Conservation (phyloP, 2,329 filamentous ascomycete genomes). For the Chaetomium sp. region DNA sequence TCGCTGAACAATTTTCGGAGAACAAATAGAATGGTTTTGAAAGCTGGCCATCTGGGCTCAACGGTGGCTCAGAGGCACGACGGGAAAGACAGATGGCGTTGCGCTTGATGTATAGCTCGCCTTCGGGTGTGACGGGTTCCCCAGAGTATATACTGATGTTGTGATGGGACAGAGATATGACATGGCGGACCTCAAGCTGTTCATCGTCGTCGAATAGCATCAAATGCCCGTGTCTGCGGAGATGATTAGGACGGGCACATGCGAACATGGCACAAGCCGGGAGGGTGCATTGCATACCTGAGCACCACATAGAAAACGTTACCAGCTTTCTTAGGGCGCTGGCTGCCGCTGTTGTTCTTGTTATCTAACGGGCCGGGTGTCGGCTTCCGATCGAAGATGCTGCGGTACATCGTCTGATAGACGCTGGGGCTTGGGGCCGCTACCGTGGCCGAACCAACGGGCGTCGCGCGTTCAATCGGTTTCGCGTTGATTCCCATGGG, state of each 20-base stretch:
- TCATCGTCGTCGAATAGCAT: slow-evolving; percentile 97
- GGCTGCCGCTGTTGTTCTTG: slow-evolving; percentile 38
- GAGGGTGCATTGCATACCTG: slow-evolving; percentile 47
- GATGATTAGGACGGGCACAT: slow-evolving; percentile 8
- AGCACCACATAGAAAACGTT: slow-evolving; percentile 93
- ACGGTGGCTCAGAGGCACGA: slow-evolving; percentile 48
- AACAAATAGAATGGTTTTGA: slow-evolving; percentile 90
- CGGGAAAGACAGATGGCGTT: slow-evolving; percentile 81
- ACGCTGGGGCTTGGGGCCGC: slow-evolving; percentile 82
- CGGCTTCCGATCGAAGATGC: slow-evolving; percentile 79
- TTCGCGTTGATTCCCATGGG: slow-evolving; percentile 89
- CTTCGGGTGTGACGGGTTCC: slow-evolving; percentile 71
- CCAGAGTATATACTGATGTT: slow-evolving; percentile 79
- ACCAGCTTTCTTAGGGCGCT: slow-evolving; percentile 58
- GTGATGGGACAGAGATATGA: slow-evolving; percentile 87
- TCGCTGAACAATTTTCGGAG: slow-evolving; percentile 89
- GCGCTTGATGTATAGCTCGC: slow-evolving; percentile 91
- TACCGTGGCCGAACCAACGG: slow-evolving; percentile 67
- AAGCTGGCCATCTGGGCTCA: slow-evolving; percentile 47
- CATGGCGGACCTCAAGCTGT: slow-evolving; percentile 91
- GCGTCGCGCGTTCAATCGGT: slow-evolving; percentile 78
- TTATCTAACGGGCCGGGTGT: slow-evolving; percentile 41
- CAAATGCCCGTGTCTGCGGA: slow-evolving; percentile 73
- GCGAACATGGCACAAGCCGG: background rate
- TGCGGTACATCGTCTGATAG: slow-evolving; percentile 97